These are phyloP conservation scores for Mrakiaceae sp. DNA, from an alignment of 1,284 basidiomycete species.

Conservation along the genomic window DNA sequence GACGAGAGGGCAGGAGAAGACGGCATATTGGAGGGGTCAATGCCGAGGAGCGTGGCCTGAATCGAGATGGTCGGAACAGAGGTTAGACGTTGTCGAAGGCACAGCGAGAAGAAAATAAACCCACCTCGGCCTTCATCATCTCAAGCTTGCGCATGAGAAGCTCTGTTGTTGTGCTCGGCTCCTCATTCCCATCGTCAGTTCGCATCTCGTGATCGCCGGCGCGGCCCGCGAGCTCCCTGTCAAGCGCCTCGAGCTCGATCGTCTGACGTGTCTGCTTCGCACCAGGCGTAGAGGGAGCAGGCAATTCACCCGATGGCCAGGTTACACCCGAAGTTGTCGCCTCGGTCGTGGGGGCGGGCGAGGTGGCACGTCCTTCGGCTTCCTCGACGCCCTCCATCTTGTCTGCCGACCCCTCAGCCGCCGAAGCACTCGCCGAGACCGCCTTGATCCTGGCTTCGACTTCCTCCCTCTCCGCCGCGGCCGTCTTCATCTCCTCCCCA, in stretches of 20 bases:
- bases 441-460: slow-evolving; percentile 49
- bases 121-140: slow-evolving; percentile 68
- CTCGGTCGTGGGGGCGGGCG: slow-evolving; percentile 44
- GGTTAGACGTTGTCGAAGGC: slow-evolving; percentile 2
- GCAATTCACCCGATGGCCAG: too few relatives aligned
- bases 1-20: slow-evolving; percentile 27
- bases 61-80: neutral
- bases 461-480: slow-evolving; percentile 36
- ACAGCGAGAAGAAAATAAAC: slow-evolving; percentile 21
- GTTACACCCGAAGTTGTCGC: slow-evolving; percentile 21
- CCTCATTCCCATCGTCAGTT: slow-evolving; percentile 38
- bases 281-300: too few relatives aligned
- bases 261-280: too few relatives aligned
- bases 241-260: too few relatives aligned
- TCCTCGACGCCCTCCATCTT: slow-evolving; percentile 49
- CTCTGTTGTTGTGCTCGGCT: slow-evolving; percentile 47
- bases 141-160: slow-evolving; percentile 66
- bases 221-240: neutral
- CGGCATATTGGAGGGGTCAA: slow-evolving; percentile 35
- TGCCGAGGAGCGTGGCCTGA: slow-evolving; percentile 68
- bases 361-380: slow-evolving; percentile 54
- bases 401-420: slow-evolving; percentile 40
- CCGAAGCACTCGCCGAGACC: slow-evolving; percentile 35
- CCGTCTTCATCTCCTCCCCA: slow-evolving; percentile 60
- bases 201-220: slow-evolving; percentile 14